Evolutionary conservation across 805 yeast species (phyloP), one percentile per base, ranked within the genome.

Genomic region (Citeromyces nyonsensis): DNA sequence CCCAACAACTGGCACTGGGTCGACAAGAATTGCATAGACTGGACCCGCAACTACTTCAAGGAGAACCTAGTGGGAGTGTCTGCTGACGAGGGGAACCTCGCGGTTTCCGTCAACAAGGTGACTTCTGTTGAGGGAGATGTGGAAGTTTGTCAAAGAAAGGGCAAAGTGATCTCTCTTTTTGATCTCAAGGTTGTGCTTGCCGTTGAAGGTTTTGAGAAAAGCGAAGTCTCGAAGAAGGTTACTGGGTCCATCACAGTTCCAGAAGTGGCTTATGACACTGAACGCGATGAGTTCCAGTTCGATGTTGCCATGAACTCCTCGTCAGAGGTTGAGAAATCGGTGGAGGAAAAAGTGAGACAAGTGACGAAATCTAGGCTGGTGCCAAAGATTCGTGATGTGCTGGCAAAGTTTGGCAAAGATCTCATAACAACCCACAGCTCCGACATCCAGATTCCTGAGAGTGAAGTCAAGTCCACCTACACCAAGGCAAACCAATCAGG

Each of bases 1-100:
- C 97, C 97, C 28, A 91, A 91, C 57, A 88, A 88, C 59, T 88
- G 98, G 98, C 98, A 91, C 64, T 91, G 97, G 97, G 96, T 86
- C 39, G 96, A 91, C 58, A 88, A 88, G 56, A 91, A 91, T 63
- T 91, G 97, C 59, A 68, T 88, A 36, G 76, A 70, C 37, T 91
- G 98, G 98, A 66, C 95, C 9, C 72, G 72, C 37, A 63, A 68
- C 28, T 88, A 86, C 53, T 82, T 91, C 54, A 54, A 57, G 24
- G 66, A 69, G 30, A 66, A 72, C 30, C 57, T 85, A 32, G 61
- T 62, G 8, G 79, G 77, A 1, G 40, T 73, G 27, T 39, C 52
- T 10, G 70, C 48, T 2, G 34, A 38, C 2, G 45, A 54, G 5
- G 63, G 53, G 11, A 46, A 42, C 6, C 35, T 44, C 22, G 33